These are phyloP conservation scores for Trichophyton schoenleinii DNA, from an alignment of 2,329 filamentous ascomycete genomes.

Conservation along the genomic window DNA sequence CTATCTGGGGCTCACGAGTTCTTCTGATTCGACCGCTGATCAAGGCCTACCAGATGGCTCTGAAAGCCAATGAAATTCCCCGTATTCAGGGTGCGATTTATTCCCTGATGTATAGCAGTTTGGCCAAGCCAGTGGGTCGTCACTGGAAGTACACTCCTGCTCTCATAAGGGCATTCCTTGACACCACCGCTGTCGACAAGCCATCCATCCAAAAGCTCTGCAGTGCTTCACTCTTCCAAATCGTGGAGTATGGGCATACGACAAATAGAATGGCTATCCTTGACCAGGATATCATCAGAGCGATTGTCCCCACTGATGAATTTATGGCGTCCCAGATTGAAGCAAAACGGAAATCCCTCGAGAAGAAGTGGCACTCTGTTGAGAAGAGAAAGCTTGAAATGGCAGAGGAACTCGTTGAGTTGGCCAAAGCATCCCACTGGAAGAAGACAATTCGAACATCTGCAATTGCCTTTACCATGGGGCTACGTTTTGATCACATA, in stretches of 20 bases:
- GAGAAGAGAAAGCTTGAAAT: constrained; percentile 73
- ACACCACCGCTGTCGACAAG: constrained; percentile 81
- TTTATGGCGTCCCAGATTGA: constrained; percentile 45
- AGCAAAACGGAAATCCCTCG: constrained; percentile 59
- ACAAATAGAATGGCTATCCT: constrained; percentile 77
- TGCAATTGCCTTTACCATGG: constrained; percentile 80
- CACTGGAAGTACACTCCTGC: constrained; percentile 93
- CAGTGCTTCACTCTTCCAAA: constrained; percentile 64
- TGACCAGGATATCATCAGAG: constrained; percentile 56
- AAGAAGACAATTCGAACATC: constrained; percentile 85
- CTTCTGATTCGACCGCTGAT: constrained; percentile 84
- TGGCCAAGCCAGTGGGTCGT: constrained; percentile 73
- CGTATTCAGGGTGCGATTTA: constrained; percentile 93
- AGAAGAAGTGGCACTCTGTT: constrained; percentile 60
- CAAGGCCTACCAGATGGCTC: constrained; percentile 60
- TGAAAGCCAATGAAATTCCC: constrained; percentile 70
- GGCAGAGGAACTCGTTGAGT: constrained; percentile 66
- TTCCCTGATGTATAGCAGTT: constrained; percentile 73
- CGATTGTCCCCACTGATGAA: constrained; percentile 57
- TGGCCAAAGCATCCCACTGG: constrained; percentile 77
- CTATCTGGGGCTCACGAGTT: constrained; percentile 73
- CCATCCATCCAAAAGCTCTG: constrained; percentile 86
- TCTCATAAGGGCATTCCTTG: constrained; percentile 81
- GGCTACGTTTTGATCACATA: constrained; percentile 80
- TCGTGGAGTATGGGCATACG: constrained; percentile 84